phyloP scores from a whole-genome alignment of 1,284 basidiomycete genomes.

The Pseudozyma thailandica region DNA sequence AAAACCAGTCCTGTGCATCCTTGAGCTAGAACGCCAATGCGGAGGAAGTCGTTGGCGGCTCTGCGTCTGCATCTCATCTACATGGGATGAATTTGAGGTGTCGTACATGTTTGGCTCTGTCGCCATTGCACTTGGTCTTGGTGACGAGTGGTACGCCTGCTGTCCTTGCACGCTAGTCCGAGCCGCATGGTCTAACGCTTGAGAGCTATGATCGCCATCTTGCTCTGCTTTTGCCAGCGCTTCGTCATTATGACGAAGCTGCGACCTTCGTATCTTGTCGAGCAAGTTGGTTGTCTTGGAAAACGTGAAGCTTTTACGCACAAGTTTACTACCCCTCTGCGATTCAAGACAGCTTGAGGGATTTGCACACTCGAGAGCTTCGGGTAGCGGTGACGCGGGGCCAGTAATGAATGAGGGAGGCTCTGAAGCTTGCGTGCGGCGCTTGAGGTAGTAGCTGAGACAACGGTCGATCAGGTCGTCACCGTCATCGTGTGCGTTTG shows the following conservation, averaged over 20 bases:
- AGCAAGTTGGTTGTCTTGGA: slow-evolving; percentile 24
- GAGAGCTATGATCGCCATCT: slow-evolving; percentile 1
- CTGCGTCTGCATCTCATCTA: too few relatives aligned
- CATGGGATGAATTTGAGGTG: neutral
- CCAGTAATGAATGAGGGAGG: neutral
- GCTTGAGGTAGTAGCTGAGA: slow-evolving; percentile 46
- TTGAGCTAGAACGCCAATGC: slow-evolving; percentile 22
- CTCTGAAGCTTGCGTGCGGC: slow-evolving; percentile 2
- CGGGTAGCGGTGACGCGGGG: neutral
- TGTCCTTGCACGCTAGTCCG: neutral
- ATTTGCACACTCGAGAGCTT: neutral
- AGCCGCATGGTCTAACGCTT: neutral
- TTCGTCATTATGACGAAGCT: slow-evolving; percentile 31
- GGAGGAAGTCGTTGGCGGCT: slow-evolving; percentile 1
- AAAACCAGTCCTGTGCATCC: neutral
- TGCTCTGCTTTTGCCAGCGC: slow-evolving; percentile 13
- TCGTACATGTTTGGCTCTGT: slow-evolving; percentile 3
- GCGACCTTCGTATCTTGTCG: slow-evolving; percentile 25
- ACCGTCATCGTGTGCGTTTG: slow-evolving; percentile 13
- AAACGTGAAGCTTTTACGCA: slow-evolving; percentile 14
- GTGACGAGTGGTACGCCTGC: neutral
- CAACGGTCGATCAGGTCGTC: slow-evolving; percentile 37
- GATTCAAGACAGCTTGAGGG: neutral
- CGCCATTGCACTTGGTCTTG: neutral
- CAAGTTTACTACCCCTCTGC: neutral